Base-by-base conservation (phyloP, 1,284 basidiomycete genomes). In the Ustilago vetiveriae region DNA sequence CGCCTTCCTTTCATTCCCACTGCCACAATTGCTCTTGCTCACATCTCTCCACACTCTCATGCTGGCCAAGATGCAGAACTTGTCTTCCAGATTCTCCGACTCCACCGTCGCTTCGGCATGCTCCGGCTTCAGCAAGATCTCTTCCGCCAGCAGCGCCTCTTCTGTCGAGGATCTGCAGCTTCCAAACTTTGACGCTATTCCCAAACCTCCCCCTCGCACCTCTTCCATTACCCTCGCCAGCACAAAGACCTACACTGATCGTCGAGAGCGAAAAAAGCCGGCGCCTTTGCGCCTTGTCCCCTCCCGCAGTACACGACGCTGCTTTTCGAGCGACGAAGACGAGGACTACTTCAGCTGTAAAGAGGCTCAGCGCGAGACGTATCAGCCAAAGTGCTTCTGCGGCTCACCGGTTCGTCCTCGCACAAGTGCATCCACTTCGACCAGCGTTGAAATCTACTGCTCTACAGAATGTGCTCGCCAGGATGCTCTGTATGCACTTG, bases 81-180 rank as follows among this genome's bases (percentile, higher is more conserved):
- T 66, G 39, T 66, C 63, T 6, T 67, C 64, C 3, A 26, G 64
- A 11, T 67, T 67, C 57, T 67, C 64, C 3, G 57, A 67, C 48
- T 67, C 64, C 2, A 67, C 57, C 29, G 52, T 67, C 24, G 64
- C 64, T 13, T 60, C 64, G 8, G 47, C 56, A 5, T 56, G 48
- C 13, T 56, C 64, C 27, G 46, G 55, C 43, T 54, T 55, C 39
- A 59, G 55, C 51, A 45, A 33, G 22, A n/a, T 56, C 30, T 55
- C 52, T 1, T 43, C 42, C 7, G 56, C 43, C n/a, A 59, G 51
- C 56, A 55, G 56, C 22, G 52, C 44, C 1, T 66, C 63, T 14
- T 59, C 56, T 0, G 41, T 55, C 47, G 51, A 58, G 21, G 57
- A 60, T 30, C 29, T 48, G 3, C 57, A 49, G 24, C 44, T 67